phyloP scores from a whole-genome alignment of 2,329 filamentous ascomycete species.

The Rhexocercosporidium sp. region DNA sequence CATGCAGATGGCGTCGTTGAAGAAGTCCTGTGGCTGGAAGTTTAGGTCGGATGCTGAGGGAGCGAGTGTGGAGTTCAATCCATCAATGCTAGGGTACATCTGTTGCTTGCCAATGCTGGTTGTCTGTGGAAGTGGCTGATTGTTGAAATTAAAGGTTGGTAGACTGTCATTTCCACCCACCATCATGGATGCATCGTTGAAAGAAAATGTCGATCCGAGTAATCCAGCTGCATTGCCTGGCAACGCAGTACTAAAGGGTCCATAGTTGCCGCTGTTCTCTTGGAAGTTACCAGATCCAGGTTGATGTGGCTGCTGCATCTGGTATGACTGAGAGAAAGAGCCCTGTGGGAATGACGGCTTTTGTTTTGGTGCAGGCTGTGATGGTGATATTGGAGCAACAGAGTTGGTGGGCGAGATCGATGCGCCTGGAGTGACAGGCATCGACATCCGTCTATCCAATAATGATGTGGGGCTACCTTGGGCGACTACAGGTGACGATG shows the following conservation, averaged over 20 bases:
- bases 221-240: constrained; percentile 59
- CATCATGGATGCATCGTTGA: constrained; percentile 51
- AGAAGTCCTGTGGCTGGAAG: constrained; percentile 21
- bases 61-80: constrained; percentile 33
- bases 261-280: constrained; percentile 10
- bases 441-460: constrained; percentile 48
- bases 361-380: constrained; percentile 29
- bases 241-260: constrained; percentile 51
- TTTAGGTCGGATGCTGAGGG: constrained; percentile 12
- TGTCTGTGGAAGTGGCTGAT: constrained; percentile 19
- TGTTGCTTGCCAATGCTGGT: constrained; percentile 24
- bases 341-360: constrained; percentile 35
- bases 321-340: constrained; percentile 9
- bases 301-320: not conserved
- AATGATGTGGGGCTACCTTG: constrained; percentile 28
- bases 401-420: constrained; percentile 19
- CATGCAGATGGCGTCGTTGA: constrained; percentile 24
- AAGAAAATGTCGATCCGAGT: constrained; percentile 51
- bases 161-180: constrained; percentile 45
- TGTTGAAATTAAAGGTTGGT: constrained; percentile 34
- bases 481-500: constrained; percentile 36
- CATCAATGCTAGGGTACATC: constrained; percentile 20
- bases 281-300: not conserved
- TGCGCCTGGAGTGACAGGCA: constrained; percentile 43
- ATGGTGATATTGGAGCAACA: constrained; percentile 6